A percentile compares a stretch with the other conserved stretches of the same genome.
Evolutionary conservation across 2,329 filamentous ascomycete genomes (phyloP).

Genomic region (Xylariaceae sp.): DNA sequence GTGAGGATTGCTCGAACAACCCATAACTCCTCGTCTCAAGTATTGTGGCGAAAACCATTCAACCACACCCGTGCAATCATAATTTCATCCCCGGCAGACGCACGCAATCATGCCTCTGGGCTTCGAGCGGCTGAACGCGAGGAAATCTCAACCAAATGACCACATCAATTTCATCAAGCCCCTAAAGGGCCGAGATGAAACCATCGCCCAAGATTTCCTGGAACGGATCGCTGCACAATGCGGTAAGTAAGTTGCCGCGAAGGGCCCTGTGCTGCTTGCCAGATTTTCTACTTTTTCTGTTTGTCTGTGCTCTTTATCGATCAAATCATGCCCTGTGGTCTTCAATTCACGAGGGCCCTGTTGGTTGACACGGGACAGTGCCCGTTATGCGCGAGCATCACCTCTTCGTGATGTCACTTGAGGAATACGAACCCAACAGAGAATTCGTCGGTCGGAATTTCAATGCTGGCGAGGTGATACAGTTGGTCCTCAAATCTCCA

Average conservation of each 20-base stretch:
- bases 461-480: conserved; percentile 81
- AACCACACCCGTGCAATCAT: background rate
- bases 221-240: conserved; percentile 78
- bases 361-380: conserved; percentile 33
- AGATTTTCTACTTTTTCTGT: too few species aligned
- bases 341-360: too few species aligned
- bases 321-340: too few species aligned
- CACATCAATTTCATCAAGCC: conserved; percentile 83
- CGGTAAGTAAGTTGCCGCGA: conserved; percentile 44
- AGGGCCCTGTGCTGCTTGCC: background rate
- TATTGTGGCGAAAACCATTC: background rate
- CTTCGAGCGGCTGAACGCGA: conserved; percentile 73
- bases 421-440: conserved; percentile 73
- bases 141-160: conserved; percentile 66
- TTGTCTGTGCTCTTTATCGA: too few species aligned
- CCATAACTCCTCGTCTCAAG: background rate
- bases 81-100: background rate
- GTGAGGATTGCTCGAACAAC: too few species aligned
- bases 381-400: conserved; percentile 65
- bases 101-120: conserved; percentile 63
- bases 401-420: conserved; percentile 62
- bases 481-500: conserved; percentile 70
- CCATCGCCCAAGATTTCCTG: conserved; percentile 62
- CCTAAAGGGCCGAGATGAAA: conserved; percentile 57
- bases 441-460: conserved; percentile 89